Conservation (phyloP, 805 yeast species). For the Saccharomyces jurei region DNA sequence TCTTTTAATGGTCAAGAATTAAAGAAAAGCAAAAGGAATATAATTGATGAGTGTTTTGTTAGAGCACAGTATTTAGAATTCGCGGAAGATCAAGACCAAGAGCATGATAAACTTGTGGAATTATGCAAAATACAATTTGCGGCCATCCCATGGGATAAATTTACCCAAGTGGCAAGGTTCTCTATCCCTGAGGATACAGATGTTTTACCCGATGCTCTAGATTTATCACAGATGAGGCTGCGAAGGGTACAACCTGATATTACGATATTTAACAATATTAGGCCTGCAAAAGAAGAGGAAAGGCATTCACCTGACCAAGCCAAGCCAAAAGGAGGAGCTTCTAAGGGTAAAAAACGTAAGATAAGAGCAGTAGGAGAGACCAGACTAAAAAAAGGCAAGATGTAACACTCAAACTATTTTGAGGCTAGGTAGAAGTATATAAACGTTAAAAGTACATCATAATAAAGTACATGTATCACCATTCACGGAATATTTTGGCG, state of each 20-base stretch:
- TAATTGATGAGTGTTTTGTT: conserved; percentile 38
- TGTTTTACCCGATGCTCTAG: background rate
- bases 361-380: conserved; percentile 67
- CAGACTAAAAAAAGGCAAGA: conserved; percentile 31
- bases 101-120: conserved; percentile 30
- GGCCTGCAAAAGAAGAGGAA: background rate
- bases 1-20: conserved; percentile 18
- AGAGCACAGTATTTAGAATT: conserved; percentile 49
- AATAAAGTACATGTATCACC: background rate
- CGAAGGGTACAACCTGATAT: background rate
- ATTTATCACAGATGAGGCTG: background rate
- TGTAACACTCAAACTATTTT: background rate
- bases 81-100: conserved; percentile 31
- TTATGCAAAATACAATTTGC: conserved; percentile 48
- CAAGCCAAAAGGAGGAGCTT: background rate
- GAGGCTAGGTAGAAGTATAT: background rate
- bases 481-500: background rate
- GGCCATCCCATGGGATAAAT: conserved; percentile 83
- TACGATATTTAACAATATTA: background rate
- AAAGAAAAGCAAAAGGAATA: conserved; percentile 30
- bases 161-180: conserved; percentile 48
- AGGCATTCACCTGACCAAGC: background rate
- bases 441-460: background rate
- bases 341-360: conserved; percentile 44
- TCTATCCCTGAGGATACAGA: background rate